phyloP scores from a whole-genome alignment of 257 asterid species.

The Solanum ossicruentum region DNA sequence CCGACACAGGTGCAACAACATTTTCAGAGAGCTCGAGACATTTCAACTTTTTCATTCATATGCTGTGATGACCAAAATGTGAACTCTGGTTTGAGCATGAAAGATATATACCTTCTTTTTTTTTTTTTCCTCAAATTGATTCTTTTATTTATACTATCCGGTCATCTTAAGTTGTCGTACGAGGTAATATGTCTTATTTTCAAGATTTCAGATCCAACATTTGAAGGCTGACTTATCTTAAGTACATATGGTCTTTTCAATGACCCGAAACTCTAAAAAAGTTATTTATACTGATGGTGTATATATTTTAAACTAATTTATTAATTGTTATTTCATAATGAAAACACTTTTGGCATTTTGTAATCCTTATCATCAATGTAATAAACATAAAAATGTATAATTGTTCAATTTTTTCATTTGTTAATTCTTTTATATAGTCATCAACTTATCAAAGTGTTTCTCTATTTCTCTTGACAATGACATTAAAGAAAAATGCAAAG shows the following conservation, averaged over 20 bases:
- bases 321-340: not conserved
- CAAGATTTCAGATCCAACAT: not conserved
- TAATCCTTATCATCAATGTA: too few relatives aligned
- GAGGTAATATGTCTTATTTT: not conserved
- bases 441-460: too few relatives aligned
- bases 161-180: not conserved
- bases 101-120: not conserved
- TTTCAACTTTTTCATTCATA: not conserved
- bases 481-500: too few relatives aligned
- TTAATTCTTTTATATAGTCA: too few relatives aligned
- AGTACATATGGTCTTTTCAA: not conserved
- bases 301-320: not conserved
- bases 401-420: too few relatives aligned
- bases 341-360: not conserved
- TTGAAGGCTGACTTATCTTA: not conserved
- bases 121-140: not conserved
- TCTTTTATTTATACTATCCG: not conserved
- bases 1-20: not conserved
- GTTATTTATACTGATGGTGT: not conserved
- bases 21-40: not conserved
- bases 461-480: too few relatives aligned
- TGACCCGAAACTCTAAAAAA: not conserved
- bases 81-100: constrained; percentile 41
- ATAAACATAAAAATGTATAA: too few relatives aligned
- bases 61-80: constrained; percentile 41